Evolutionary conservation across 2,329 filamentous ascomycete genomes (phyloP).

Genomic region (Neofusicoccum sp.): DNA sequence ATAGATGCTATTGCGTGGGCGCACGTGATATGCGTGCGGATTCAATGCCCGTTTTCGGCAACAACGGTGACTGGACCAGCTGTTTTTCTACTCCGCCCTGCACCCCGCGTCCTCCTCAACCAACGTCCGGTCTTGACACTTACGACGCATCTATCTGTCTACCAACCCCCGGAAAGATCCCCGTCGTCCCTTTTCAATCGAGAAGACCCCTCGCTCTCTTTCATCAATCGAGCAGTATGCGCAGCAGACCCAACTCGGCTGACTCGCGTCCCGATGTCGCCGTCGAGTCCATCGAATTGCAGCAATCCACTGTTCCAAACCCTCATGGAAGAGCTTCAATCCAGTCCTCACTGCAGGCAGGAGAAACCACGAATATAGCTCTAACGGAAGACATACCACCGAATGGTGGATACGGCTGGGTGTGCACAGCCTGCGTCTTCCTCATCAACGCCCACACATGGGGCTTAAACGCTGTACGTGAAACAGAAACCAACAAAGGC

Average conservation of each 20-base stretch:
- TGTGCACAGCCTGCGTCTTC: constrained; percentile 28
- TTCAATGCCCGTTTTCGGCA: background rate
- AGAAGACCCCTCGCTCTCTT: background rate
- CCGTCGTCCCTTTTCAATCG: no score
- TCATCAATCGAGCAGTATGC: background rate
- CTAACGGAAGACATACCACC: constrained; percentile 9
- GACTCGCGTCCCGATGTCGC: background rate
- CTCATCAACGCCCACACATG: constrained; percentile 34
- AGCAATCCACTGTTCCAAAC: background rate
- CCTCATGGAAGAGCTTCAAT: background rate
- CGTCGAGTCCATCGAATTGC: background rate
- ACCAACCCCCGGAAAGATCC: no score
- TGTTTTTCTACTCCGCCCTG: background rate
- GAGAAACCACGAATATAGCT: background rate
- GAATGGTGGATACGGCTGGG: constrained; percentile 41
- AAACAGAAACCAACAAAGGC: no score
- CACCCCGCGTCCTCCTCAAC: no score
- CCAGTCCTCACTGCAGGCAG: background rate
- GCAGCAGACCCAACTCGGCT: background rate
- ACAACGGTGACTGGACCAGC: no score
- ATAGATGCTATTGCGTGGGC: background rate
- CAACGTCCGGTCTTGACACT: no score
- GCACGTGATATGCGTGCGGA: background rate
- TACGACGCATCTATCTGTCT: no score
- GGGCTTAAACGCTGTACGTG: constrained; percentile 27